Conservation (phyloP, 1,284 basidiomycete genomes). For the Phylloboletellus chloephorus region DNA sequence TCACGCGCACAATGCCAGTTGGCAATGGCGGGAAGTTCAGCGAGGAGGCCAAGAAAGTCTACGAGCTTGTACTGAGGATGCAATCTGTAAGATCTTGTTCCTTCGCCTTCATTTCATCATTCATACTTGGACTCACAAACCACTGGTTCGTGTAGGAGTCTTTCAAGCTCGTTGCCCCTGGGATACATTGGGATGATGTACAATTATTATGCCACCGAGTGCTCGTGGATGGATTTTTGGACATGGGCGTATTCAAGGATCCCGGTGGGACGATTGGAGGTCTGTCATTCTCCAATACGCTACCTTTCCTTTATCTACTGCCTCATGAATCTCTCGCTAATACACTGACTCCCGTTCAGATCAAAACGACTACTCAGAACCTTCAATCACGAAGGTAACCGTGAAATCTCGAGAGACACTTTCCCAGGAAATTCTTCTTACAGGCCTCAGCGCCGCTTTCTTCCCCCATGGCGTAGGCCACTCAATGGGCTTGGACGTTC, state of each 20-base stretch:
- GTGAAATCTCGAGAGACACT: slow-evolving; percentile 18
- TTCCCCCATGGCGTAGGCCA: slow-evolving; percentile 92
- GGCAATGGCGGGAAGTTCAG: slow-evolving; percentile 89
- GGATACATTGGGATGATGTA: slow-evolving; percentile 80
- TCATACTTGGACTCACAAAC: not conserved
- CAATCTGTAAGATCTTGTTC: slow-evolving; percentile 47
- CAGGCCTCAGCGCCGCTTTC: slow-evolving; percentile 77
- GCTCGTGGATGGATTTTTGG: slow-evolving; percentile 73
- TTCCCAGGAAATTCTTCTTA: slow-evolving; percentile 51
- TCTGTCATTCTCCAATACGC: slow-evolving; percentile 4
- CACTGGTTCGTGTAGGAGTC: slow-evolving; percentile 44
- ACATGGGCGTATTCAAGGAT: slow-evolving; percentile 79
- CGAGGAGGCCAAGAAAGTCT: slow-evolving; percentile 71
- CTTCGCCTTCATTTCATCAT: not conserved
- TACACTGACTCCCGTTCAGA: slow-evolving; percentile 6
- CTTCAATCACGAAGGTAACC: slow-evolving; percentile 4
- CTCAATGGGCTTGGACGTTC: slow-evolving; percentile 84
- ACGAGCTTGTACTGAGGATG: slow-evolving; percentile 84
- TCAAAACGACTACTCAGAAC: slow-evolving; percentile 1
- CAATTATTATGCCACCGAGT: slow-evolving; percentile 78
- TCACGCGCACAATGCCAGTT: slow-evolving; percentile 80
- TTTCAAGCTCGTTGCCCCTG: slow-evolving; percentile 64
- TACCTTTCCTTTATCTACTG: not conserved
- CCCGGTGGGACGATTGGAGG: slow-evolving; percentile 24
- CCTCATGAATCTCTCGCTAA: not conserved